Conservation (phyloP, 495 filamentous ascomycete species). For the Penicillium paxilli region DNA sequence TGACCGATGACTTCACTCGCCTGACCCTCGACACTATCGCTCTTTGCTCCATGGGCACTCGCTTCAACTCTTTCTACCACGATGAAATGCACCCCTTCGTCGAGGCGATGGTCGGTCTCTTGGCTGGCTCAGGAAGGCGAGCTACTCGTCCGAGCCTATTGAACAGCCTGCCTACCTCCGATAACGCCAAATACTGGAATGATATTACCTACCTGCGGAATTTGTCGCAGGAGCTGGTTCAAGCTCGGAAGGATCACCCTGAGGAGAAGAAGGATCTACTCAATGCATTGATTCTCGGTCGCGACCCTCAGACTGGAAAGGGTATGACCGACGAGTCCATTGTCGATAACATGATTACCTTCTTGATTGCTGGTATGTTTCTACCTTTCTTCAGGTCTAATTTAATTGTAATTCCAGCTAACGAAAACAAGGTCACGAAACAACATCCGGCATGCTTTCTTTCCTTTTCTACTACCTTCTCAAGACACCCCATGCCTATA, state of each 20-base stretch:
- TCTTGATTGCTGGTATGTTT: slow-evolving; percentile 56
- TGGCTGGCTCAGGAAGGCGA: slow-evolving; percentile 55
- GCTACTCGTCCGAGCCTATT: slow-evolving; percentile 51
- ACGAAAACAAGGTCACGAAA: slow-evolving; percentile 61
- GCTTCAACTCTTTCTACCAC: slow-evolving; percentile 75
- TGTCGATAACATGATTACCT: slow-evolving; percentile 71
- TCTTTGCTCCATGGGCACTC: slow-evolving; percentile 69
- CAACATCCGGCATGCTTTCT: slow-evolving; percentile 60
- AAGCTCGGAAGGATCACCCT: slow-evolving; percentile 56
- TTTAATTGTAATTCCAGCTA: slow-evolving; percentile 2
- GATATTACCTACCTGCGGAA: slow-evolving; percentile 58
- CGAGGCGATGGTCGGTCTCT: slow-evolving; percentile 59
- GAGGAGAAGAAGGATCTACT: slow-evolving; percentile 67
- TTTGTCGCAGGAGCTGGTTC: slow-evolving; percentile 58
- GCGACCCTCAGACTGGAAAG: slow-evolving; percentile 65
- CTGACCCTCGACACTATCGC: slow-evolving; percentile 73
- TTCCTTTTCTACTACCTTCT: slow-evolving; percentile 60
- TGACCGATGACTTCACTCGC: slow-evolving; percentile 73
- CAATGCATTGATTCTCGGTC: slow-evolving; percentile 66
- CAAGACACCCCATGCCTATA: slow-evolving; percentile 59
- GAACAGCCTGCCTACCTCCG: slow-evolving; percentile 47
- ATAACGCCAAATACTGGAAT: slow-evolving; percentile 55
- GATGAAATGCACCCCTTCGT: slow-evolving; percentile 69
- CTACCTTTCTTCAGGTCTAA: not conserved
- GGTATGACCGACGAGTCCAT: slow-evolving; percentile 61